These are phyloP conservation scores for Dioscorea dumetorum DNA, from an alignment of 106 monocot species.

Conservation along the genomic window DNA sequence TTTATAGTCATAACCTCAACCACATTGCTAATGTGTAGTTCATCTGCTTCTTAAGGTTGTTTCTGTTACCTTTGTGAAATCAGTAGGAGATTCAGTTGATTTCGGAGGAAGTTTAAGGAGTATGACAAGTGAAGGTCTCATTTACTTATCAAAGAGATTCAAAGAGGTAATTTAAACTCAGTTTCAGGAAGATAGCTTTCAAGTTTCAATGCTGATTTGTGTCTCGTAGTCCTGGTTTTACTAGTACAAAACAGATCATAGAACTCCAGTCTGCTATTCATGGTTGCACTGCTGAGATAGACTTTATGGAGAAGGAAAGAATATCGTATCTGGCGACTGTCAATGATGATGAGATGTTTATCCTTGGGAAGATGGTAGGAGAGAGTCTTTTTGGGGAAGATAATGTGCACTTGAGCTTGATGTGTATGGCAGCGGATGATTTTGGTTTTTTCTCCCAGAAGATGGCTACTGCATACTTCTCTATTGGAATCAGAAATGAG, in stretches of 20 bases:
- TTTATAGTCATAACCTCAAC: too few species aligned
- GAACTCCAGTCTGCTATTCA: constrained; percentile 17
- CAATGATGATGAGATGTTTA: constrained; percentile 17
- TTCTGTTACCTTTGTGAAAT: constrained; percentile 33
- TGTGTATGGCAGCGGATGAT: constrained; percentile 25
- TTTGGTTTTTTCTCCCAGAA: constrained; percentile 32
- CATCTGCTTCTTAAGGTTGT: constrained; percentile 18
- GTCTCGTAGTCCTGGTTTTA: neutral
- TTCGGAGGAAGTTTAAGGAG: constrained; percentile 54
- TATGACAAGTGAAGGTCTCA: constrained; percentile 22
- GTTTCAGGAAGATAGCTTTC: neutral
- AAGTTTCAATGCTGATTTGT: neutral
- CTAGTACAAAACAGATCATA: constrained; percentile 10
- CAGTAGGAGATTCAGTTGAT: constrained; percentile 25
- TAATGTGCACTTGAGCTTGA: neutral
- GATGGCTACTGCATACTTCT: constrained; percentile 20
- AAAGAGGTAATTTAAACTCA: constrained; percentile 21
- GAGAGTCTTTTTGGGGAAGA: constrained; percentile 13
- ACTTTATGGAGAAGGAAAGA: constrained; percentile 12
- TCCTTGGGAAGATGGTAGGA: constrained; percentile 19
- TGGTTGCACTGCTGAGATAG: constrained; percentile 15
- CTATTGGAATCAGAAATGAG: constrained; percentile 16
- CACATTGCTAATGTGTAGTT: too few species aligned
- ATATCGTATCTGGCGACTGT: constrained; percentile 26
- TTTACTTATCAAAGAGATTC: constrained; percentile 24